Percentiles rank a stretch among this genome's conserved stretches.
These are phyloP conservation scores for Hymenoscyphus fructigenus DNA, from an alignment of 2,329 filamentous ascomycete species.

Conservation along the genomic window DNA sequence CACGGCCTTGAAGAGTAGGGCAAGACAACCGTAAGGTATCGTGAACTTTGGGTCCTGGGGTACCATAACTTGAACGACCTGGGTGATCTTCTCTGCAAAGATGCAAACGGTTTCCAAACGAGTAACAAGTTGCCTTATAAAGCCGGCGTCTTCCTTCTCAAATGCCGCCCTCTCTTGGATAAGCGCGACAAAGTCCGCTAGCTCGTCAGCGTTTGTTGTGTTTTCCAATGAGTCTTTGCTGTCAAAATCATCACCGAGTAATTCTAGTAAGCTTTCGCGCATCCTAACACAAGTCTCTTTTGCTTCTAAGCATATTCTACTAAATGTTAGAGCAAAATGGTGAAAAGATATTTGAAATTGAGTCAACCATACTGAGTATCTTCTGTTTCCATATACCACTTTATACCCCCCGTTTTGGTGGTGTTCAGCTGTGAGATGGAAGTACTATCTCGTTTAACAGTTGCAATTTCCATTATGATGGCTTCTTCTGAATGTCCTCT, in stretches of 20 bases:
- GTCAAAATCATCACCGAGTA: background rate
- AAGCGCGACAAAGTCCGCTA: background rate
- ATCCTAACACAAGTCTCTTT: background rate
- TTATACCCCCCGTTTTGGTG: too few relatives aligned
- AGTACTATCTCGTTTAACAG: too few relatives aligned
- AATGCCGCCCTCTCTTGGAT: background rate
- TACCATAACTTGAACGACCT: background rate
- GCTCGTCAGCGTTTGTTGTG: background rate
- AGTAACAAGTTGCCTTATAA: background rate
- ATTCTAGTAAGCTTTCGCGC: background rate
- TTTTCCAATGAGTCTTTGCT: background rate
- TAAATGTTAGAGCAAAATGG: too few relatives aligned
- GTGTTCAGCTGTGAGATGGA: too few relatives aligned
- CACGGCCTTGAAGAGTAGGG: background rate
- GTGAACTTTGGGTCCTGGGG: background rate
- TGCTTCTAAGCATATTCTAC: background rate
- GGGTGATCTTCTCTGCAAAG: background rate
- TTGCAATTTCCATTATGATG: too few relatives aligned
- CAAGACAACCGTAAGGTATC: background rate
- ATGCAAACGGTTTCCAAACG: background rate
- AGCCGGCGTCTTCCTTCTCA: background rate
- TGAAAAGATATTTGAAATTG: too few relatives aligned
- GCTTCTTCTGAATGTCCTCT: too few relatives aligned
- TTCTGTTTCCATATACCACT: too few relatives aligned
- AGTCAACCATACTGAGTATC: too few relatives aligned